Evolutionary conservation across 352 stramenopile species (phyloP), one percentile per base, ranked within the genome.

Genomic region (Pythium oligandrum): DNA sequence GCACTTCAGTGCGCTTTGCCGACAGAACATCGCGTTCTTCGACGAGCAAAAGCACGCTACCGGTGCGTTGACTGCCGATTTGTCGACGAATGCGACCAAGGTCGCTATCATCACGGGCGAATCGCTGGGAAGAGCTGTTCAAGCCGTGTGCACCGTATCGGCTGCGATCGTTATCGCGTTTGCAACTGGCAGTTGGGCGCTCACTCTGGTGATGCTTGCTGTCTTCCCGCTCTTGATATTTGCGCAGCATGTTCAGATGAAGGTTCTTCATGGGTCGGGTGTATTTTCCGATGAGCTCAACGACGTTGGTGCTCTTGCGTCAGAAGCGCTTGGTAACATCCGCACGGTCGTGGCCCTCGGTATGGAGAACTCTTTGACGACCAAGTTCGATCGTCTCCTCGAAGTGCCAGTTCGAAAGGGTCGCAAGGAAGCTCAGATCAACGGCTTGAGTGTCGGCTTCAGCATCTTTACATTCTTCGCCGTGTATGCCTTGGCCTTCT

Each of bases 361-460:
- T 53, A 39, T 57, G 5, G 64, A 70, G 45, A 47, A 60, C 36
- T 42, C 33, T 4, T 51, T 43, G 6, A 40, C 65, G 10, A 33
- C 53, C 1, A 68, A 64, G 34, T 71, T 57, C 43, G 4, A 51
- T 3, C 34, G 38, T 3, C 26, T 57, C 35, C 48, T 67, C 4
- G 60, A 67, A 32, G 36, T 48, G 32, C 61, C 61, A 11, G 26
- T 69, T 8, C 42, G 61, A 32, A 37, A 68, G 35, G 58, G 55
- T 33, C 26, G 12, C 11, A 37, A 42, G 31, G 38, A 68, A 40
- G 65, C n/a, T n/a, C n/a, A n/a, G n/a, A n/a, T n/a, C n/a, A n/a
- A n/a, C n/a, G n/a, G n/a, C n/a, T n/a, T n/a, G n/a, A 59, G 59
- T 36, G 48, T 74, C 63, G 95, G 54, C 44, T 96, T 51, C 54